Evolutionary conservation across 345 rosid genomes (phyloP).

Genomic region (Eucalyptus decipiens): DNA sequence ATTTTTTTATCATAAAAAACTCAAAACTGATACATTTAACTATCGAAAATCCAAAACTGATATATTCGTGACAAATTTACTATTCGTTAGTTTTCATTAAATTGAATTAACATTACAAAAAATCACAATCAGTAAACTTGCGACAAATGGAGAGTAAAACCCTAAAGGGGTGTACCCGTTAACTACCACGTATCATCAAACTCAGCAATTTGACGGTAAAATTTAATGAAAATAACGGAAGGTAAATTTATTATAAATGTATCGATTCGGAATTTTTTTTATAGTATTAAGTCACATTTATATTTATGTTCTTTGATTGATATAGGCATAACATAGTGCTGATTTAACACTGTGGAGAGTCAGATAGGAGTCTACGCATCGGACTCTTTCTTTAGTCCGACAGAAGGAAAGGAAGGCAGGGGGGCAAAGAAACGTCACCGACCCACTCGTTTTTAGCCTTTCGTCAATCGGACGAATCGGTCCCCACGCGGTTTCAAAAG

Average conservation of each 20-base stretch:
- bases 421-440: neutral
- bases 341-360: neutral
- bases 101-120: too few relatives aligned
- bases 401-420: neutral
- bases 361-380: neutral
- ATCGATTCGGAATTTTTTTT: rapidly evolving
- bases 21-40: rapidly evolving
- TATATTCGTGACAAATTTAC: rapidly evolving
- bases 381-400: neutral
- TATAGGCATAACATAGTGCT: neutral
- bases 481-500: neutral
- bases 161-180: rapidly evolving
- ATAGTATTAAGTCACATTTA: too few relatives aligned
- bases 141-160: rapidly evolving
- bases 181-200: rapidly evolving
- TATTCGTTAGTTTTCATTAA: rapidly evolving
- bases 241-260: too few relatives aligned
- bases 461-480: neutral
- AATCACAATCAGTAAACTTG: rapidly evolving
- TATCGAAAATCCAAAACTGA: rapidly evolving
- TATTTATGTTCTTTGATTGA: neutral
- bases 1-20: too few relatives aligned
- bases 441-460: neutral
- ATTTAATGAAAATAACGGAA: rapidly evolving
- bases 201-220: rapidly evolving